Base-by-base conservation (phyloP, 2,329 filamentous ascomycete species). In the Colletotrichum filicis region DNA sequence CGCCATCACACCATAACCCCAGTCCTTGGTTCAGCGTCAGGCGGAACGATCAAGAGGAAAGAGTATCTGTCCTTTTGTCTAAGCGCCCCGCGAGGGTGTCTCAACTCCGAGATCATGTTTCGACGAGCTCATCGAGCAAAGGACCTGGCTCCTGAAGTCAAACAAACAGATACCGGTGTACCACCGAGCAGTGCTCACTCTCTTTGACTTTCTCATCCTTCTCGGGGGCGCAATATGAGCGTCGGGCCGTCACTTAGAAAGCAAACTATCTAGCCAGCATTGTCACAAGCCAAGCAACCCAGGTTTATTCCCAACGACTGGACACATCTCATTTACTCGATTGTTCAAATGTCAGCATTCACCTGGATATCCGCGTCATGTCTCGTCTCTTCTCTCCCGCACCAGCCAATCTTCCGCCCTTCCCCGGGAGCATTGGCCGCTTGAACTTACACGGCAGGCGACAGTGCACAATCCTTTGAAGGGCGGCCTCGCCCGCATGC, bases 311-410 rank as follows among this genome's bases (percentile, higher is more conserved):
- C 61, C 69, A 58, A 28, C 46, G 19, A 46, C 42, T 70, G 66
- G 60, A 42, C 28, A 49, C n/a, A 67, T 69, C 24, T 66, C 46
- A 55, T 70, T 24, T 24, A 37, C 55, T 46, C 16, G 49, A 59
- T 53, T 55, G 32, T 61, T 55, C 52, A 49, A 60, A 53, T 61
- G 60, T 61, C 30, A 60, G 55, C 46, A 30, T 30, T 32, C 26
- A 60, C 57, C 30, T 14, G 42, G 53, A 63, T 72, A 65, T 60
- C 70, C 59, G 66, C 70, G 55, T 65, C 70, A 73, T 73, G 70
- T 73, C 66, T 73, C 66, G 55, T 73, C 70, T 73, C 55, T 66
- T 70, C 60, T 73, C 59, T 59, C 70, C 66, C 67, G 60, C 60
- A 53, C 63, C 37, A 53, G 60, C 67, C 22, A 52, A 22, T 57